Evolutionary conservation across 257 asterid species (phyloP), one percentile per base, ranked within the genome.

Genomic region (Solanum virginianum): DNA sequence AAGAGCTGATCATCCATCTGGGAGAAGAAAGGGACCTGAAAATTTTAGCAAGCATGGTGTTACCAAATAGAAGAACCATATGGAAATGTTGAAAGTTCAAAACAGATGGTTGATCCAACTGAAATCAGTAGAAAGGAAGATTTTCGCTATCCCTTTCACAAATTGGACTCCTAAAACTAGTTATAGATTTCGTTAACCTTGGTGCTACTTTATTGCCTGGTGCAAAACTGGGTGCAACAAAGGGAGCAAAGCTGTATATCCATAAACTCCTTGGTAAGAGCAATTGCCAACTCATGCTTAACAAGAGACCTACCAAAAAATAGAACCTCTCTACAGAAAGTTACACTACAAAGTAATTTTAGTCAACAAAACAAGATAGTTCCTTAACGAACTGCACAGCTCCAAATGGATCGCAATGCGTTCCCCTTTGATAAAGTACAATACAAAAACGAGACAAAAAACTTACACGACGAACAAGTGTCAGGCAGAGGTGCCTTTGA

Each of bases 391-490:
- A 77, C 56, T 10, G 62, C 24, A 51, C 24, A 1, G 24, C 22
- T 74, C 82, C 17, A 5, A 51, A 77, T 77, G 82, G 80, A 77
- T 77, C 45, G 10, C n/a, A 51, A 81, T 60, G 59, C 36, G 39
- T 43, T 60, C 56, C 72, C 36, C 69, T 41, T 20, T 14, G 26
- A 9, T 39, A 75, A 55, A 86, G 47, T 29, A 24, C 26, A 56
- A 10, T 24, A 54, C 22, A 22, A 70, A 16, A 41, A 54, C 9
- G 41, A 32, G 80, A 87, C 69, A 36, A 51, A 15, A 55, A 60
- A 41, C 97, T 92, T 89, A 95, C 99, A 17, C 98, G 97, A 14
- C 97, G 97, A 85, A 96, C 99, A 70, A 94, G 96, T 80, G 92
- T 89, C 1, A 96, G 90, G 74, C 97, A 96, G 51, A 96, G 99